Base-by-base conservation (phyloP, 2,329 filamentous ascomycete species). In the Xylariomycetidae sp. region DNA sequence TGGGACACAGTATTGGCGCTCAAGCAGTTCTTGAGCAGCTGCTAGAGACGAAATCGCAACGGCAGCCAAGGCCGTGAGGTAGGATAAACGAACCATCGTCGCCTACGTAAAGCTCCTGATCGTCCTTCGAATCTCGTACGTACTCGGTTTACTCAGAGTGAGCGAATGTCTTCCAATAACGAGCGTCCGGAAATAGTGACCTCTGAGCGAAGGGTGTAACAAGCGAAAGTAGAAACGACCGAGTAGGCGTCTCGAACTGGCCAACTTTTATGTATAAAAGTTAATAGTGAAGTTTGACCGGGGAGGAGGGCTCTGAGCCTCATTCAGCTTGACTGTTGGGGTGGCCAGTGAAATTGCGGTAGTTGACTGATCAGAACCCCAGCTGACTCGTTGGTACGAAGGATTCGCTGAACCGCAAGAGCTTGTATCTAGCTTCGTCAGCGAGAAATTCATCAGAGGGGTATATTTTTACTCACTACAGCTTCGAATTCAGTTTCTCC, bases 71-170 rank as follows among this genome's bases (percentile, higher is more conserved):
- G 38, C 46, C 35, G 39, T 45, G 10, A 54, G 27, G 17, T 33
- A 37, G 17, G 30, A 40, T 27, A 33, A 22, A 18, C 35, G 34
- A 30, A 53, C 44, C 54, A 57, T 57, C 27, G 25, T 40, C 39
- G 39, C 33, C 25, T 25, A 38, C 32, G 16, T 33, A 25, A 19
- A n/a, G 4, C 28, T 22, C 17, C 16, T 14, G 27, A 15, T n/a
- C 10, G 13, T 13, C 19, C 14, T 34, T 28, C 11, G 33, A 40
- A 7, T 28, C 33, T 27, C 16, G 20, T 23, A 31, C 30, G 16
- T 23, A 23, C 16, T 14, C n/a, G n/a, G n/a, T n/a, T n/a, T n/a
- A n/a, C n/a, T n/a, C n/a, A n/a, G n/a, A n/a, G n/a, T n/a, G n/a
- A n/a, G n/a, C n/a, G n/a, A n/a, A n/a, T n/a, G n/a, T n/a, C n/a